Conservation (phyloP, 495 filamentous ascomycete genomes). For the Xanthoparmelia taractica region DNA sequence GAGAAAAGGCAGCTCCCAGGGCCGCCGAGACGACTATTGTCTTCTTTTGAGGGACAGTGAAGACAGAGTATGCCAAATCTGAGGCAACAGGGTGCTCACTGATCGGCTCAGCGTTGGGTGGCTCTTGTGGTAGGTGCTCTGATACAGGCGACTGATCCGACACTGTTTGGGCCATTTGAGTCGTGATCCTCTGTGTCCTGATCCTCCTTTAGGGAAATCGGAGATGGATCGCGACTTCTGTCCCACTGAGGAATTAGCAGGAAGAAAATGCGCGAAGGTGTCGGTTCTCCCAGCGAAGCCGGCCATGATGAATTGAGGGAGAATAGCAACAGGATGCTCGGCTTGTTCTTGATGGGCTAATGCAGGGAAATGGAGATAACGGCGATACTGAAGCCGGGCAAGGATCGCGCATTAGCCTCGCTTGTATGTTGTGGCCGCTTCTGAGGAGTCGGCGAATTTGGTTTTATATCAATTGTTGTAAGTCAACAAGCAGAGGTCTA, state of each 20-base stretch:
- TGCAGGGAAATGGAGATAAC: no score
- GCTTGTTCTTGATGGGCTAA: no score
- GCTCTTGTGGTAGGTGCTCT: not conserved
- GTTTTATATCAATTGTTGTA: no score
- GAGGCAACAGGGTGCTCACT: conserved; percentile 9
- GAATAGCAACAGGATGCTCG: no score
- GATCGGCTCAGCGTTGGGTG: conserved; percentile 1
- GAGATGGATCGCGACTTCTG: not conserved
- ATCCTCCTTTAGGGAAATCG: not conserved
- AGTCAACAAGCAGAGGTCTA: no score
- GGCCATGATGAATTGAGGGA: no score
- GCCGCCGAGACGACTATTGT: conserved; percentile 17
- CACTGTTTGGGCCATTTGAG: not conserved
- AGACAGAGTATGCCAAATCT: conserved; percentile 19
- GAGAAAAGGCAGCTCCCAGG: conserved; percentile 28
- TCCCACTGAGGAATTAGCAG: not conserved
- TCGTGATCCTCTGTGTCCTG: not conserved
- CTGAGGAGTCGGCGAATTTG: no score
- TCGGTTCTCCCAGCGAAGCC: not conserved
- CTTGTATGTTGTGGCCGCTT: no score
- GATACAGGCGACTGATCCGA: not conserved
- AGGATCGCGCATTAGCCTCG: no score
- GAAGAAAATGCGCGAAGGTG: not conserved
- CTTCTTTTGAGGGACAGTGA: conserved; percentile 20
- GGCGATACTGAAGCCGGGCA: no score